A percentile compares a stretch with the other conserved stretches of the same genome.
These are phyloP conservation scores for Suhomyces sp. DNA, from an alignment of 805 yeast species.

Conservation along the genomic window DNA sequence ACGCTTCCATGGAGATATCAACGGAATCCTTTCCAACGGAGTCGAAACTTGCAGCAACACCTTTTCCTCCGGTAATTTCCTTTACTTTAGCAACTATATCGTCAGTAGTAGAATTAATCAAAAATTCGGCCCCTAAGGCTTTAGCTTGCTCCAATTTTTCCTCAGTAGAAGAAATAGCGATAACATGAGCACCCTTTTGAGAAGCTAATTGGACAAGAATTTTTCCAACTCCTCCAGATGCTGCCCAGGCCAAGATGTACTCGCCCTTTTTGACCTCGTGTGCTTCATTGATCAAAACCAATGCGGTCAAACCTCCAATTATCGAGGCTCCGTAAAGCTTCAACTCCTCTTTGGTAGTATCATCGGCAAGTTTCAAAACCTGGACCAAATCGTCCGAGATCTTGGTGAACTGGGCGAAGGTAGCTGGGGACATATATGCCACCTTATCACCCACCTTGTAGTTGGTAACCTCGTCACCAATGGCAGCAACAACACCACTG, in stretches of 20 bases:
- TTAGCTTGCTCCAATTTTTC: slow-evolving; percentile 70
- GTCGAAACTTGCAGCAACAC: slow-evolving; percentile 70
- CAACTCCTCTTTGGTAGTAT: slow-evolving; percentile 47
- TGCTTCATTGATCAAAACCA: slow-evolving; percentile 67
- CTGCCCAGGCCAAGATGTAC: slow-evolving; percentile 77
- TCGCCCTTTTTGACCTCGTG: slow-evolving; percentile 70
- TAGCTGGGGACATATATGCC: slow-evolving; percentile 47
- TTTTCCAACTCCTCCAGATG: slow-evolving; percentile 93
- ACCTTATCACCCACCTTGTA: slow-evolving; percentile 71
- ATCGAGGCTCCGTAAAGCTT: slow-evolving; percentile 59
- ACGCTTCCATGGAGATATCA: slow-evolving; percentile 56
- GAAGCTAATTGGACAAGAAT: slow-evolving; percentile 64
- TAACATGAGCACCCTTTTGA: slow-evolving; percentile 70
- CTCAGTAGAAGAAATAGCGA: slow-evolving; percentile 79
- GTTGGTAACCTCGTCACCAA: slow-evolving; percentile 56
- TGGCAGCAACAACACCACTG: slow-evolving; percentile 63
- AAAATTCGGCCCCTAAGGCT: slow-evolving; percentile 71
- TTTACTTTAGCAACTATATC: slow-evolving; percentile 55
- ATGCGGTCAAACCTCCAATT: slow-evolving; percentile 77
- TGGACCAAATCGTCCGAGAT: slow-evolving; percentile 31
- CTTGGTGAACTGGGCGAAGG: slow-evolving; percentile 77
- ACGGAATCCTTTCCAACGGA: slow-evolving; percentile 78
- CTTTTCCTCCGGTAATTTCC: slow-evolving; percentile 63
- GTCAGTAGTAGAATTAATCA: slow-evolving; percentile 55
- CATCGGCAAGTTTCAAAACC: slow-evolving; percentile 50